Percentiles rank a stretch among this genome's conserved stretches.
Evolutionary conservation across 202 grass and related monocot genomes (phyloP).

Genomic region (Panicum virgatum): DNA sequence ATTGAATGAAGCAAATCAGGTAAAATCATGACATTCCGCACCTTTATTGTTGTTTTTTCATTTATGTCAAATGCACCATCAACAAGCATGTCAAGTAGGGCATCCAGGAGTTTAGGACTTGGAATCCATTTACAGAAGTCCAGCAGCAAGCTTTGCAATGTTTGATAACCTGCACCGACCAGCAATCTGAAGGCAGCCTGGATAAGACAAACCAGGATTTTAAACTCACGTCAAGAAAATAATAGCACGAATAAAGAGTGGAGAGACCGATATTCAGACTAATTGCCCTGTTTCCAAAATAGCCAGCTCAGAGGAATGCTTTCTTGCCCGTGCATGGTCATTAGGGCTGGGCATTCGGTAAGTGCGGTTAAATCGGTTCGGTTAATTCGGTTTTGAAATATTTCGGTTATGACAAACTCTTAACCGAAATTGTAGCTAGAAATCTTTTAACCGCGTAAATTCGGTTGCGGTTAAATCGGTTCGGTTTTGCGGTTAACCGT

Average conservation of each 20-base stretch:
- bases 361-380: too few species aligned
- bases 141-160: constrained; percentile 89
- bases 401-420: too few species aligned
- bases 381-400: too few species aligned
- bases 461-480: too few species aligned
- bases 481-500: too few species aligned
- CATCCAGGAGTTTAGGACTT: constrained; percentile 73
- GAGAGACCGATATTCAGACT: constrained; percentile 14
- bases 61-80: constrained; percentile 86
- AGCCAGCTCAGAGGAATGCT: neutral
- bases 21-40: constrained; percentile 34
- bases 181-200: constrained; percentile 88
- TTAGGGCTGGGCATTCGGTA: too few species aligned
- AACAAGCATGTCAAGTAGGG: constrained; percentile 94
- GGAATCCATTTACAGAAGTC: constrained; percentile 95
- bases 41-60: constrained; percentile 88
- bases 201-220: constrained; percentile 45
- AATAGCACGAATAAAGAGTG: neutral
- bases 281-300: neutral
- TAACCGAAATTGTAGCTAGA: too few species aligned
- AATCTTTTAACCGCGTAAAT: too few species aligned
- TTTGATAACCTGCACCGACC: constrained; percentile 90
- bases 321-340: neutral
- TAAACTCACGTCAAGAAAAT: constrained; percentile 32
- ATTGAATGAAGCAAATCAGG: constrained; percentile 36